Percentiles rank a stretch among this genome's conserved stretches.
phyloP scores from a whole-genome alignment of 768 basidiomycete genomes.

The Xerocomus brunneocitrinus region DNA sequence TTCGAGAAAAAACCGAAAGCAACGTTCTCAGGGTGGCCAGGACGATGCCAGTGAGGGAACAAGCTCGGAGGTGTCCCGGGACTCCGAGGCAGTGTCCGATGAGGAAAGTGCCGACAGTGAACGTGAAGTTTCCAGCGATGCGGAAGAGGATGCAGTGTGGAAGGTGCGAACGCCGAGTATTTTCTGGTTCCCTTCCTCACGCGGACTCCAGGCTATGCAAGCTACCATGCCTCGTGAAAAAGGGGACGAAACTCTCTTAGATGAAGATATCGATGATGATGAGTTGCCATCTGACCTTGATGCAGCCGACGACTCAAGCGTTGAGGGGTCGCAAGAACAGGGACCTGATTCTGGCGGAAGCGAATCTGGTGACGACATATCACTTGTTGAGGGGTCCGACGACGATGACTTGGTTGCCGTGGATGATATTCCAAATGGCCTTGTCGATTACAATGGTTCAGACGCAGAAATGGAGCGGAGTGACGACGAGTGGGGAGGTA shows the following conservation, averaged over 20 bases:
- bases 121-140: conserved; percentile 41
- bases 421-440: conserved; percentile 49
- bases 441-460: conserved; percentile 59
- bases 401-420: conserved; percentile 64
- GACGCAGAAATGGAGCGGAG: conserved; percentile 30
- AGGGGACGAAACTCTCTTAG: conserved; percentile 45
- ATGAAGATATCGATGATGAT: conserved; percentile 31
- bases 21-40: conserved; percentile 41
- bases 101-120: conserved; percentile 20
- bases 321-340: conserved; percentile 30
- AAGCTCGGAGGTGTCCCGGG: conserved; percentile 21
- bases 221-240: conserved; percentile 66
- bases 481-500: conserved; percentile 31
- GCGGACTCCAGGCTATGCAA: conserved; percentile 69
- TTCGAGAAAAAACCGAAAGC: conserved; percentile 58
- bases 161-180: conserved; percentile 49
- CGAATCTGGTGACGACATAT: conserved; percentile 43
- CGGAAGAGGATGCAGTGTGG: conserved; percentile 78
- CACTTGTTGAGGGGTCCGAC: conserved; percentile 62
- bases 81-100: conserved; percentile 18
- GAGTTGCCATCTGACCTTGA: conserved; percentile 26
- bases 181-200: not conserved
- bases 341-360: conserved; percentile 27
- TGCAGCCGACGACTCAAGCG: conserved; percentile 29
- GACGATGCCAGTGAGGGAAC: conserved; percentile 26